Evolutionary conservation across 2,329 filamentous ascomycete species (phyloP), one percentile per base, ranked within the genome.

Genomic region (Talaromyces islandicus): DNA sequence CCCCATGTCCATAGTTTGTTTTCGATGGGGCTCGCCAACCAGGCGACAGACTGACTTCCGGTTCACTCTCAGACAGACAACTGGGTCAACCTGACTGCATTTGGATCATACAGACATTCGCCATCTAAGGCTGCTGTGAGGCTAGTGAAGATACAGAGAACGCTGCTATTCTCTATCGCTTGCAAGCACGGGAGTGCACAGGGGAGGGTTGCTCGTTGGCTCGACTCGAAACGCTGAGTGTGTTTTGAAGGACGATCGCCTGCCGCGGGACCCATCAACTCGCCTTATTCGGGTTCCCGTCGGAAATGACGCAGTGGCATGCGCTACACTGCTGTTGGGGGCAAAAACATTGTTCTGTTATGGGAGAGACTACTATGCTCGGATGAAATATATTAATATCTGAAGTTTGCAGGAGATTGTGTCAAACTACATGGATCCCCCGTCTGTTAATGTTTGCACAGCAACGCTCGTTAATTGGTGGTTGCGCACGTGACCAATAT

Each of bases 1-100:
- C 7, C 60, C 60, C 19, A 59, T 57, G 41, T 59, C 57, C 60
- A 59, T 62, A 3, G 60, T 56, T 48, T n/a, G 27, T 46, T 43
- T 60, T 46, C 9, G 46, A 27, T 12, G 6, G 27, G 50, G 50
- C 46, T 48, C 55, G 54, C 32, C 58, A 56, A 56, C 48, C 38
- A 46, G 38, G 38, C 32, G 29, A 53, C 58, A 17, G 24, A 21
- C 19, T 21, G 43, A 9, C 41, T 43, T 43, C 24, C 21, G 21
- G 21, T 27, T 51, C 48, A 7, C 27, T 52, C 24, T 29, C 48
- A 51, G 29, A 51, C 48, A 52, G 17, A 52, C 48, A 52, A 50
- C 27, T 24, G 9, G 43, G 24, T 52, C 12, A 29, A 52, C 48
- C 27, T 29, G 27, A 52, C 38, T 25, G 55, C 59, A 60, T 60